Percentiles rank a stretch among this genome's conserved stretches.
Evolutionary conservation across 2,329 filamentous ascomycete species (phyloP).

Genomic region (Epichloe elymi): DNA sequence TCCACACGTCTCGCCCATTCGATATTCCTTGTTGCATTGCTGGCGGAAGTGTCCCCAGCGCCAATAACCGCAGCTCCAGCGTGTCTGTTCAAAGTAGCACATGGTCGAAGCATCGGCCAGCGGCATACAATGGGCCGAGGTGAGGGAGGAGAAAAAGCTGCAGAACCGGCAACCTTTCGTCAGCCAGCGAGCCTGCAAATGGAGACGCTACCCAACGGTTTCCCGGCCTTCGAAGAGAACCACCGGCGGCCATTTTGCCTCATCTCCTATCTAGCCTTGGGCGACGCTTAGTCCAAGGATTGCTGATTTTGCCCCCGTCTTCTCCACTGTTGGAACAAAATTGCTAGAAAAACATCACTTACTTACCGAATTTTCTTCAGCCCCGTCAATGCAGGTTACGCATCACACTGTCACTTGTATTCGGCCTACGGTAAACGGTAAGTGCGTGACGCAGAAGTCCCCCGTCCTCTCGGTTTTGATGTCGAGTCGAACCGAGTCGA

Average conservation of each 20-base stretch:
- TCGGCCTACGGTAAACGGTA: neutral
- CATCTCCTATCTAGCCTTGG: neutral
- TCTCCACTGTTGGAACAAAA: neutral
- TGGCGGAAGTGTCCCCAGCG: conserved; percentile 89
- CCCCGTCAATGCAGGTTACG: neutral
- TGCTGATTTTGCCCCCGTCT: neutral
- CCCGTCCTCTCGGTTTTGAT: neutral
- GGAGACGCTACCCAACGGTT: neutral
- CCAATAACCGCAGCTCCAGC: conserved; percentile 79
- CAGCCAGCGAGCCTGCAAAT: conserved; percentile 10
- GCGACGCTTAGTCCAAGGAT: neutral
- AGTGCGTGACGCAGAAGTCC: neutral
- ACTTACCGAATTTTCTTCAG: neutral
- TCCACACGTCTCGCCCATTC: conserved; percentile 91
- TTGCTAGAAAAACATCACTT: neutral
- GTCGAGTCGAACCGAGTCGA: neutral
- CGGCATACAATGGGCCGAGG: conserved; percentile 6
- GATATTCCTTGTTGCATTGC: conserved; percentile 89
- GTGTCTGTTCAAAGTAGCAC: conserved; percentile 93
- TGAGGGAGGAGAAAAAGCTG: conserved; percentile 6
- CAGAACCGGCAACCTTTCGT: conserved; percentile 8
- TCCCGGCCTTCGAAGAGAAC: neutral
- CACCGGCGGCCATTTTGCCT: neutral
- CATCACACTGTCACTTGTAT: neutral
- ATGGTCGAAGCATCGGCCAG: conserved; percentile 35